phyloP scores from a whole-genome alignment of 352 stramenopile species.

The Pythium pyrilobum region DNA sequence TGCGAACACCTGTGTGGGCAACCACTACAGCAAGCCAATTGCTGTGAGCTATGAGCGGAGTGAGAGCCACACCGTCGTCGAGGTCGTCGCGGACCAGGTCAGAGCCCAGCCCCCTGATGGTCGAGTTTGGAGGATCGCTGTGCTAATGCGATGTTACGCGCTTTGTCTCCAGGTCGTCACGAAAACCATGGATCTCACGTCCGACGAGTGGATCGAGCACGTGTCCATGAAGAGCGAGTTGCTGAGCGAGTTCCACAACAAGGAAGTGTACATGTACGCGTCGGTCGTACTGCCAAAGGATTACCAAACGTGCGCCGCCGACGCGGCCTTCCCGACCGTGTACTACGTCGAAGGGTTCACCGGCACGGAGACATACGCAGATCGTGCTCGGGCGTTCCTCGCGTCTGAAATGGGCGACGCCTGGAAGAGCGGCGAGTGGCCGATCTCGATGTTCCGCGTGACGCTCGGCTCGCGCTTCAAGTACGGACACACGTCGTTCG shows the following conservation, averaged over 20 bases:
- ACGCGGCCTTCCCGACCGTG: conserved; percentile 41
- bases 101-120: not conserved
- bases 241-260: conserved; percentile 57
- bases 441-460: conserved; percentile 60
- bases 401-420: conserved; percentile 52
- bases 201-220: conserved; percentile 56
- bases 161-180: conserved; percentile 3
- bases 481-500: conserved; percentile 75
- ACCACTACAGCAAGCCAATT: conserved; percentile 54
- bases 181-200: conserved; percentile 35
- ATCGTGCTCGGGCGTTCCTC: conserved; percentile 55
- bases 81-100: conserved; percentile 53
- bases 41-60: conserved; percentile 28
- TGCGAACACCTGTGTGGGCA: conserved; percentile 51
- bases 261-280: conserved; percentile 65
- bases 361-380: conserved; percentile 54
- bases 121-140: not conserved
- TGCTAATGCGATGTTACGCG: not conserved
- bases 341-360: conserved; percentile 82
- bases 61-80: conserved; percentile 27
- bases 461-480: conserved; percentile 69
- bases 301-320: conserved; percentile 25
- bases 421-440: conserved; percentile 53
- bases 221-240: conserved; percentile 65
- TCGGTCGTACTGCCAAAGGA: conserved; percentile 57